Base-by-base conservation (phyloP, 805 yeast genomes). In the Myxozyma mucilagina region DNA sequence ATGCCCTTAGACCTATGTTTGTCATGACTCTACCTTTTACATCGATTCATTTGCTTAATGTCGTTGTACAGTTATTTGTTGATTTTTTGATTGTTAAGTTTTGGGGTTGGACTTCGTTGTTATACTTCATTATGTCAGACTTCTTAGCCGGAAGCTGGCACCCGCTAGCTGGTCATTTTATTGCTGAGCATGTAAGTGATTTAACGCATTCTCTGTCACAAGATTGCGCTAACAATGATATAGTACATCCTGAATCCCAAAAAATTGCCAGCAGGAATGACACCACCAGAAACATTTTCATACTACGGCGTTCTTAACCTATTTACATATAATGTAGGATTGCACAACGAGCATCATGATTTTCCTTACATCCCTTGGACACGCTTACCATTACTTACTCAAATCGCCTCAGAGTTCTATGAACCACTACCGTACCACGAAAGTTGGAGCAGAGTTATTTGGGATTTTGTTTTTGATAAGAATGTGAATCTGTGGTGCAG, bases 351-450 rank as follows among this genome's bases (percentile, higher is more conserved):
- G 74, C 97, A 91, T 74, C 97, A 91, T 72, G 97, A 91, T 75
- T 91, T 91, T 79, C 97, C 97, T 1, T 91, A 86, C 72, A 82
- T 91, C 68, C 93, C 97, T 0, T 91, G 97, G 97, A 82, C 94
- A 0, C 83, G 84, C 64, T 76, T 91, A 52, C 89, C 88, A 39
- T 75, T 80, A 56, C 76, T 91, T 43, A 80, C 86, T 57, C 71
- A 74, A 50, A 82, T 89, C 36, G 97, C 97, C 2, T 72, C 79
- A 24, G 97, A 91, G 69, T 91, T 88, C 71, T 91, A 91, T 72
- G 87, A 82, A 47, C 89, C 89, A 2, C 79, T 91, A 59, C 97
- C 97, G 0, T 77, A 74, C 61, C 91, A 89, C 63, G 78, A 81
- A 43, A 84, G 91, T 39, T 91, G 97, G 97, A 76, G 83, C 39